Base-by-base conservation (phyloP, 2,329 filamentous ascomycete species). In the Sporothrix schenckii region DNA sequence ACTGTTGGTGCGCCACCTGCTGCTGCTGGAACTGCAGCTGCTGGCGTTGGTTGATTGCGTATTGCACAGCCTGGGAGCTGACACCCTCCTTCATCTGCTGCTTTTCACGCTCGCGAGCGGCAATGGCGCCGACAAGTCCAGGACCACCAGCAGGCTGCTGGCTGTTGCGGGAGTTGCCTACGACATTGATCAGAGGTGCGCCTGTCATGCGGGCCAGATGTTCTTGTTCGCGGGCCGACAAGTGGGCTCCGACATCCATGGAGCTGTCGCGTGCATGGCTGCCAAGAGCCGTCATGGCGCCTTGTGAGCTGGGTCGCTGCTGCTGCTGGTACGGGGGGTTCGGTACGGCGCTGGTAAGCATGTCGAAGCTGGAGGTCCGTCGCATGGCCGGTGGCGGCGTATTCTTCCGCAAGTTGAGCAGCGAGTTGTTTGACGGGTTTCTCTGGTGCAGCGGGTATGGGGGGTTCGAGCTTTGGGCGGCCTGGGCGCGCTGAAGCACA, bases 221-320 rank as follows among this genome's bases (percentile, higher is more conserved):
- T 80, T 96, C 92, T 78, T 96, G 93, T 79, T 97, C 93, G 19
- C 91, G 88, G 21, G 93, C 93, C 24, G 92, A 93, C n/a, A 97
- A 83, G 70, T 90, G 87, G 0, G 86, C 84, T 30, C 76, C 83
- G 60, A 76, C 67, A 34, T 81, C 80, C 6, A 27, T 39, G 1
- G 65, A 70, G 3, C 80, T 79, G 10, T 44, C 66, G 9, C 69
- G 65, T 14, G 30, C 39, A 5, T 69, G 53, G 16, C 27, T 53
- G 65, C 82, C 80, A 41, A 90, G 79, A 70, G 86, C 77, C 4
- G 80, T 78, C 53, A 81, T 83, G 11, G 89, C 84, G 13, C 87
- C 87, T 58, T 88, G 86, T 14, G 90, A 92, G 66, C 81, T 81
- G 1, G 88, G 86, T 0, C 86, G 83, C 2, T 80, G 77, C 7